These are phyloP conservation scores for Flagelloscypha sp. DNA, from an alignment of 768 basidiomycete genomes.

Conservation along the genomic window DNA sequence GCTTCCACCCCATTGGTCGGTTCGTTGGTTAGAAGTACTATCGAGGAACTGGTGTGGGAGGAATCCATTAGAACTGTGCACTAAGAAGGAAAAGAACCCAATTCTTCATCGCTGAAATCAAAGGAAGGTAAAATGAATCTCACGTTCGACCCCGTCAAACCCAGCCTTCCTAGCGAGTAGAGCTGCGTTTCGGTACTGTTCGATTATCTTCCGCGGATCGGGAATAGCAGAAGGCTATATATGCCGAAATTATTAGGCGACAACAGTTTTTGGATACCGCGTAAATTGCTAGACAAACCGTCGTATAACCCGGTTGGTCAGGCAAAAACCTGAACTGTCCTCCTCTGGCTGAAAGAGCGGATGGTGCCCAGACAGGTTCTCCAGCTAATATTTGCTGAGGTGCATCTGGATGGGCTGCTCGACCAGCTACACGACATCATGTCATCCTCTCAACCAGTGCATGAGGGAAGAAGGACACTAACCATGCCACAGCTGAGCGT, in stretches of 20 bases:
- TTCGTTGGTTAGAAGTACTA: slow-evolving; percentile 25
- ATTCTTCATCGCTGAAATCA: too few species aligned
- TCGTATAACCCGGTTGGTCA: slow-evolving; percentile 13
- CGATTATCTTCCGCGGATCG: slow-evolving; percentile 22
- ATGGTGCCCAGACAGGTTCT: background rate
- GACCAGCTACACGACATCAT: background rate
- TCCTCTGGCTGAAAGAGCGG: slow-evolving; percentile 4
- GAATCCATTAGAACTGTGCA: slow-evolving; percentile 18
- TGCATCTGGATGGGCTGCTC: slow-evolving; percentile 1
- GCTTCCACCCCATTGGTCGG: slow-evolving; percentile 37
- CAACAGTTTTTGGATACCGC: background rate
- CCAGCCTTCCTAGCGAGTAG: slow-evolving; percentile 24
- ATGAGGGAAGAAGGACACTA: background rate
- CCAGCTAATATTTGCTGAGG: background rate
- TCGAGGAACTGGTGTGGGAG: slow-evolving; percentile 29
- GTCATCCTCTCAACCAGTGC: background rate
- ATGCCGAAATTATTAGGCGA: too few species aligned
- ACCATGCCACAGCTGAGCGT: slow-evolving; percentile 13
- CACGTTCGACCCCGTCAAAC: slow-evolving; percentile 29
- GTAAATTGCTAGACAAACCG: slow-evolving; percentile 18
- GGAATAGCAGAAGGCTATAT: slow-evolving; percentile 17
- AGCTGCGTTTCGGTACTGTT: slow-evolving; percentile 23
- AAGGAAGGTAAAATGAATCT: slow-evolving; percentile 6
- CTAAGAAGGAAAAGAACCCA: background rate
- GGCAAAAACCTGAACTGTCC: slow-evolving; percentile 1